A percentile compares a stretch with the other conserved stretches of the same genome.
phyloP scores from a whole-genome alignment of 2,329 filamentous ascomycete genomes.

The Talaromyces funiculosus region DNA sequence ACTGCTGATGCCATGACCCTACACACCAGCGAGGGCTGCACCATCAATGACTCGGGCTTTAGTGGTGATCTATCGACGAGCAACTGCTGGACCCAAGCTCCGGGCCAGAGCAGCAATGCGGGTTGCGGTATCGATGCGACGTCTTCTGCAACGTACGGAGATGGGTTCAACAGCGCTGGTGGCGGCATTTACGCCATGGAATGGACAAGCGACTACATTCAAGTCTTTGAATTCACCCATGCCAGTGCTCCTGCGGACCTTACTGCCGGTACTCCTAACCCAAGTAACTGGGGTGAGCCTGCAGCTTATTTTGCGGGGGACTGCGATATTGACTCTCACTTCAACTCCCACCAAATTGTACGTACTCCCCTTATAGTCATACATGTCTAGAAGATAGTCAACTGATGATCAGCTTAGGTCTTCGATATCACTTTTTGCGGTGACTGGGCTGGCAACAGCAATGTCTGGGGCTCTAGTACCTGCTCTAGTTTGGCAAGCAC shows the following conservation, averaged over 20 bases:
- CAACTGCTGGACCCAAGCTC: constrained; percentile 54
- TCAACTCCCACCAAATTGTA: constrained; percentile 65
- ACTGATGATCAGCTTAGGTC: constrained; percentile 21
- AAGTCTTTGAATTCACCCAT: constrained; percentile 79
- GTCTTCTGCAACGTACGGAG: constrained; percentile 53
- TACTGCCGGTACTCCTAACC: constrained; percentile 58
- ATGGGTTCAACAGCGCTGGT: constrained; percentile 62
- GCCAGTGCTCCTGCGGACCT: constrained; percentile 60
- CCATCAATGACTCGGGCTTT: constrained; percentile 47
- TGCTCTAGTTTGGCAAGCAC: constrained; percentile 58
- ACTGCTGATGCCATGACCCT: constrained; percentile 59
- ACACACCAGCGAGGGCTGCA: constrained; percentile 59
- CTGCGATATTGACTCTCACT: constrained; percentile 67
- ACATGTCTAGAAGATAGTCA: not conserved
- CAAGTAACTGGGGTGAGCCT: constrained; percentile 63
- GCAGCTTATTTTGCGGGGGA: constrained; percentile 61
- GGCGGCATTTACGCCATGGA: constrained; percentile 71
- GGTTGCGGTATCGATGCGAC: constrained; percentile 57
- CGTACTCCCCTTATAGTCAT: constrained; percentile 3
- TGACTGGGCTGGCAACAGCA: constrained; percentile 71
- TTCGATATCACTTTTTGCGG: constrained; percentile 82
- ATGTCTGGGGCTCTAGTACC: constrained; percentile 57
- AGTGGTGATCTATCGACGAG: constrained; percentile 43
- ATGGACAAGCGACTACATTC: constrained; percentile 68
- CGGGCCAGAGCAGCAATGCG: constrained; percentile 39